Conservation (phyloP, 2,329 filamentous ascomycete genomes). For the Aspergillus novoparasiticus region DNA sequence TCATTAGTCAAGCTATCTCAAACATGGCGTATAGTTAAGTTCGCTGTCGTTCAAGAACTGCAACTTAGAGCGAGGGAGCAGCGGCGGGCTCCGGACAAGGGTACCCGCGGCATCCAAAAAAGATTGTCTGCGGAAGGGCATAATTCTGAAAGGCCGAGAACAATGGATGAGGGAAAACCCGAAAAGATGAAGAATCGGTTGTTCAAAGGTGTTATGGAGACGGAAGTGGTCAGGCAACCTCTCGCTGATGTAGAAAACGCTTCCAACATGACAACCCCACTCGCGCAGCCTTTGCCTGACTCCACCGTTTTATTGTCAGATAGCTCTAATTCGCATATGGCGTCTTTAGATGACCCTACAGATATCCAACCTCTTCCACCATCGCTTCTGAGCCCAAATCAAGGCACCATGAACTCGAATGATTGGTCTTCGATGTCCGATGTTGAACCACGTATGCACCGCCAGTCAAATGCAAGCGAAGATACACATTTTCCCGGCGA, state of each 20-base stretch:
- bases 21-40: slow-evolving; percentile 61
- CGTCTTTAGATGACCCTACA: slow-evolving; percentile 36
- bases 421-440: slow-evolving; percentile 34
- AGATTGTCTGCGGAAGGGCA: slow-evolving; percentile 34
- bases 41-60: slow-evolving; percentile 54
- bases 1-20: slow-evolving; percentile 57
- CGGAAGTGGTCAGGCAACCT: slow-evolving; percentile 32
- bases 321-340: slow-evolving; percentile 31
- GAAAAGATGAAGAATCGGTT: slow-evolving; percentile 46
- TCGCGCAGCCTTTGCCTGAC: slow-evolving; percentile 53
- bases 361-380: slow-evolving; percentile 47
- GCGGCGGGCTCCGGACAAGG: slow-evolving; percentile 23
- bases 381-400: slow-evolving; percentile 44
- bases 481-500: slow-evolving; percentile 21
- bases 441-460: slow-evolving; percentile 23
- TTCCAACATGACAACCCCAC: slow-evolving; percentile 59
- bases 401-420: slow-evolving; percentile 29
- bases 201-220: slow-evolving; percentile 47
- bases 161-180: slow-evolving; percentile 34
- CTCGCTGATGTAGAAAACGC: slow-evolving; percentile 50
- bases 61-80: slow-evolving; percentile 41
- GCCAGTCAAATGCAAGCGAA: slow-evolving; percentile 30
- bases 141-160: slow-evolving; percentile 28
- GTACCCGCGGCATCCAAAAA: slow-evolving; percentile 26
- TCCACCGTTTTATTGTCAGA: slow-evolving; percentile 37